A percentile compares a stretch with the other conserved stretches of the same genome.
Evolutionary conservation across 2,329 filamentous ascomycete species (phyloP).

Genomic region (Botryotinia globosa): DNA sequence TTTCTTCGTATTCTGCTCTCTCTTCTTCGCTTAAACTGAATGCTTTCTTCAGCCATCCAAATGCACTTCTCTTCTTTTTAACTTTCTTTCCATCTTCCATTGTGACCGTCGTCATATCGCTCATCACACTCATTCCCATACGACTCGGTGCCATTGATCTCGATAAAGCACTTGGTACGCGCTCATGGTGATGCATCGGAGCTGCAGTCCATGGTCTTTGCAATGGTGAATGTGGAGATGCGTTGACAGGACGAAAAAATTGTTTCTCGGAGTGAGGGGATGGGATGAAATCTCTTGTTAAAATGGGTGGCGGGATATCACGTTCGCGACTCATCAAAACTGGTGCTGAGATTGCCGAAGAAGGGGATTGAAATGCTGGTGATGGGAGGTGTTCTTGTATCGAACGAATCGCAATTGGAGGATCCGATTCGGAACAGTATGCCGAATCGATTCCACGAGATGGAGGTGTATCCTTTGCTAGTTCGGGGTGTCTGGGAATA

Average conservation of each 20-base stretch:
- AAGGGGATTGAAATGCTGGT: constrained; percentile 20
- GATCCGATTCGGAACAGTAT: constrained; percentile 37
- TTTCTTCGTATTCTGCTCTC: constrained; percentile 56
- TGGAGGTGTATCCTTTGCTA: constrained; percentile 28
- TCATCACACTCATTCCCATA: constrained; percentile 51
- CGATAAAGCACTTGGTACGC: constrained; percentile 27
- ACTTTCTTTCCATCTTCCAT: constrained; percentile 43
- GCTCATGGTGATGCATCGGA: constrained; percentile 29
- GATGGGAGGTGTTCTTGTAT: constrained; percentile 19
- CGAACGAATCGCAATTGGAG: constrained; percentile 24
- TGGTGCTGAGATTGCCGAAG: constrained; percentile 17
- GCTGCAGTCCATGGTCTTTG: constrained; percentile 44
- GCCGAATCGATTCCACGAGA: constrained; percentile 38
- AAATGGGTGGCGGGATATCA: constrained; percentile 20
- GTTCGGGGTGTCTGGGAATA: constrained; percentile 22
- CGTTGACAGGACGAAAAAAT: constrained; percentile 60
- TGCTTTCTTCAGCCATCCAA: constrained; percentile 67
- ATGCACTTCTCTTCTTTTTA: constrained; percentile 66
- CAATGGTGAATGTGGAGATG: constrained; percentile 61
- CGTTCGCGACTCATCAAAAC: constrained; percentile 3
- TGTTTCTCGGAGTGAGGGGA: constrained; percentile 52
- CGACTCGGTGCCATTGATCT: constrained; percentile 34
- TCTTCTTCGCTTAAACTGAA: constrained; percentile 65
- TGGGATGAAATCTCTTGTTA: constrained; percentile 27
- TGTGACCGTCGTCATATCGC: constrained; percentile 46